Evolutionary conservation across 371 early-diverging fungal species (phyloP).

Genomic region (Lichtheimia ornata): DNA sequence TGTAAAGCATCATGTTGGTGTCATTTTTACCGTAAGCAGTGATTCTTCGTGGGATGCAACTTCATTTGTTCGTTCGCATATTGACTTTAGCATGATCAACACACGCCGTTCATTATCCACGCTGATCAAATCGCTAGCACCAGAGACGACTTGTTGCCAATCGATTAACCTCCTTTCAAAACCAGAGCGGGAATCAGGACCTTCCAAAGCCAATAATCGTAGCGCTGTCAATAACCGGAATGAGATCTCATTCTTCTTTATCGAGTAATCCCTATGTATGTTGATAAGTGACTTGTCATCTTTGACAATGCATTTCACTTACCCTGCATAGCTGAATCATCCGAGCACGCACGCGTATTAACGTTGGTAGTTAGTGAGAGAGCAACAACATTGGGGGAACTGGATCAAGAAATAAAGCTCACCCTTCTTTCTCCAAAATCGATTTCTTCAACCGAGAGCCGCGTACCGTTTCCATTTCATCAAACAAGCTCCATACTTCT

Average conservation of each 20-base stretch:
- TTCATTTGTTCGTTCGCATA: conserved; percentile 24
- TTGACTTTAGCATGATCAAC: conserved; percentile 34
- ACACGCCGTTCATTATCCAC: conserved; percentile 52
- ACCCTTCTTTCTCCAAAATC: conserved; percentile 54
- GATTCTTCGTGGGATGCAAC: conserved; percentile 17
- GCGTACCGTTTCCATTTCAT: conserved; percentile 38
- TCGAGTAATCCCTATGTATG: conserved; percentile 51
- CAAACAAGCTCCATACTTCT: conserved; percentile 42
- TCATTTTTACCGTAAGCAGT: neutral
- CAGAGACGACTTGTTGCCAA: conserved; percentile 61
- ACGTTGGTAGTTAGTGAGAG: too few species aligned
- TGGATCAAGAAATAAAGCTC: conserved; percentile 5
- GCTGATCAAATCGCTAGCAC: conserved; percentile 52
- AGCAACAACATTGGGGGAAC: too few species aligned
- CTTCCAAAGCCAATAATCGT: conserved; percentile 43
- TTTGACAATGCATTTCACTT: neutral
- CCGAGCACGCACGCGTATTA: too few species aligned
- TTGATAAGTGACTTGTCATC: neutral
- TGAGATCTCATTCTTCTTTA: conserved; percentile 52
- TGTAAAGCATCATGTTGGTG: conserved; percentile 24
- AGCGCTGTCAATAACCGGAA: conserved; percentile 53
- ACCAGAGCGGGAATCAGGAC: conserved; percentile 24
- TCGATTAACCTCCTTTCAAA: conserved; percentile 39
- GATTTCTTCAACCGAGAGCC: conserved; percentile 44
- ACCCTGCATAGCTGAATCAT: conserved; percentile 25